Evolutionary conservation across 805 yeast genomes (phyloP), one percentile per base, ranked within the genome.

Genomic region (Saccharomycopsis selenospora): DNA sequence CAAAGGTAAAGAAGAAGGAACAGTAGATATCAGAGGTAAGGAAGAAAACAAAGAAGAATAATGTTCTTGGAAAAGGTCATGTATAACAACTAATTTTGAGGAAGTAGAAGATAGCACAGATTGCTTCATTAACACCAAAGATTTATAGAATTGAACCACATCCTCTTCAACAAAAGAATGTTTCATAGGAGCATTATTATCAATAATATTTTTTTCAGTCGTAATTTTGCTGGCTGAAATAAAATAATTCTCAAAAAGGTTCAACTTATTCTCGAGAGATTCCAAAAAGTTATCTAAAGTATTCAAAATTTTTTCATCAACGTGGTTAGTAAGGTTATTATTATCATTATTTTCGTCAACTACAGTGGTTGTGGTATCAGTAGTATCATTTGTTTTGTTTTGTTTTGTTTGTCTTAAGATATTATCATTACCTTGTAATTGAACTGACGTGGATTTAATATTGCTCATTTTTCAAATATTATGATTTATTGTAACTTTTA

Each of bases 201-300:
- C 22, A 27, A 7, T 40, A 41, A 4, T 46, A 11, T 23, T 22
- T 29, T 11, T 40, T 18, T 36, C 8, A 22, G 17, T 18, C 23
- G 23, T 13, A 38, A 11, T n/a, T 17, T 22, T 41, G 6, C 28
- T 26, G 7, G 28, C 26, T 14, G 42, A 11, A 13, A 36, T 28
- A 29, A 52, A 52, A 33, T 43, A 52, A 4, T 41, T 17, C 33
- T 52, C 55, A 25, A 52, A 50, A 14, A 22, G n/a, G 26, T 52
- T 49, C 8, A 52, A 41, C 25, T 47, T 46, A 7, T 41, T 24
- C 25, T 53, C 54, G 13, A 53, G 42, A 8, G 22, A 33, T 23
- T 50, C 54, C 3, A 53, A 43, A 26, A 50, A 53, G 2, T 27
- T 33, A 22, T 53, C 54, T 2, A 50, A 26, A 11, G 36, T 42